Evolutionary conservation across 1,139 yeast species (phyloP).

Genomic region (Debaryomyces udenii): DNA sequence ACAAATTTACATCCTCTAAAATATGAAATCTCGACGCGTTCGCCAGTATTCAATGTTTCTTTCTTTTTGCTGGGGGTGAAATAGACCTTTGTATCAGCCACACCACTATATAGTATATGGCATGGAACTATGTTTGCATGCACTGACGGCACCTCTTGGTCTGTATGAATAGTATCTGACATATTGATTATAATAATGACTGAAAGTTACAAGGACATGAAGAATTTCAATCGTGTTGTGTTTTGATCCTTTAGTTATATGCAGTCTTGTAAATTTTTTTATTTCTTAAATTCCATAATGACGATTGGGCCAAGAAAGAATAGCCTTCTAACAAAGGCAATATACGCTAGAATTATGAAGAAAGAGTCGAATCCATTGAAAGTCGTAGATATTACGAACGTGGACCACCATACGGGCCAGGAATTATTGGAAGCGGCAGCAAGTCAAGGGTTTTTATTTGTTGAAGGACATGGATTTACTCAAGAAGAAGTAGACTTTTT

Average conservation of each 20-base stretch:
- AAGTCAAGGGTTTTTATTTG: slow-evolving; percentile 69
- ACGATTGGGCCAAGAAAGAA: too few relatives aligned
- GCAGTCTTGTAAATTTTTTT: too few relatives aligned
- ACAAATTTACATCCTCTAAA: slow-evolving; percentile 45
- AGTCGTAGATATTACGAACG: slow-evolving; percentile 57
- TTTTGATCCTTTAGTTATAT: too few relatives aligned
- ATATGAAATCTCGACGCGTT: slow-evolving; percentile 30
- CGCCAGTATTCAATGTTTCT: slow-evolving; percentile 18
- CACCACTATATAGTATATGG: slow-evolving; percentile 42
- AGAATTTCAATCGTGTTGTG: too few relatives aligned
- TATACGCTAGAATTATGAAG: neutral
- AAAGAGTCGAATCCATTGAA: slow-evolving; percentile 42
- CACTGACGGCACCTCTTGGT: slow-evolving; percentile 13
- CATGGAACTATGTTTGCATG: slow-evolving; percentile 42
- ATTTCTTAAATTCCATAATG: too few relatives aligned
- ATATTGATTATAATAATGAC: slow-evolving; percentile 11
- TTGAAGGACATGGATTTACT: slow-evolving; percentile 72
- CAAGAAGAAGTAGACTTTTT: slow-evolving; percentile 57
- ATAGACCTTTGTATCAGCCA: slow-evolving; percentile 39
- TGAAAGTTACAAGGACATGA: too few relatives aligned
- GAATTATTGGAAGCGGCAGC: slow-evolving; percentile 65
- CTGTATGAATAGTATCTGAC: slow-evolving; percentile 17
- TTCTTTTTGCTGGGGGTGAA: slow-evolving; percentile 39
- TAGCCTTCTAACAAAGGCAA: neutral
- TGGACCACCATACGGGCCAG: slow-evolving; percentile 48